Percentiles rank a stretch among this genome's conserved stretches.
These are phyloP conservation scores for Chytriomyces sp. DNA, from an alignment of 192 early-diverging fungal species.

Conservation along the genomic window DNA sequence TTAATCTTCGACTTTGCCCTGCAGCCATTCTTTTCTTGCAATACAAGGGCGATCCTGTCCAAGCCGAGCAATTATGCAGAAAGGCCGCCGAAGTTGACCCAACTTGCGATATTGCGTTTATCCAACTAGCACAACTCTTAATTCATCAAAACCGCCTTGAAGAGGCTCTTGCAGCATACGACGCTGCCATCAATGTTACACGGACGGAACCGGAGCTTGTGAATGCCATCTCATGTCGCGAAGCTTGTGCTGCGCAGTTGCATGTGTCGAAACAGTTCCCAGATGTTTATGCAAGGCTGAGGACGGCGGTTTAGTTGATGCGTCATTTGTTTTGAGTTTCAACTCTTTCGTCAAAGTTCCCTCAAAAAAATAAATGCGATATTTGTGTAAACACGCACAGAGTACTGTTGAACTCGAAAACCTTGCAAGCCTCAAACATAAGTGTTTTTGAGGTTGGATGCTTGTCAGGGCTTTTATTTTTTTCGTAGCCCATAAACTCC, in stretches of 20 bases:
- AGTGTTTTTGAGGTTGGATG: no score
- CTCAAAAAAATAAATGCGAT: no score
- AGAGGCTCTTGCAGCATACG: slow-evolving; percentile 80
- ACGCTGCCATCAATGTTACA: slow-evolving; percentile 77
- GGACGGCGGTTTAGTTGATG: not conserved
- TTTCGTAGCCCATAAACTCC: not conserved
- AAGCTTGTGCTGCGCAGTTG: slow-evolving; percentile 38
- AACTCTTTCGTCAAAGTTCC: no score
- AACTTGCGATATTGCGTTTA: slow-evolving; percentile 90
- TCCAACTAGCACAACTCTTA: slow-evolving; percentile 72
- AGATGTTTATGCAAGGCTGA: slow-evolving; percentile 29
- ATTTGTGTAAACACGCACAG: no score
- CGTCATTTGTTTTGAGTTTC: no score
- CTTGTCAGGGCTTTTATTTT: not conserved
- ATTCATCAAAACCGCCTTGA: slow-evolving; percentile 76
- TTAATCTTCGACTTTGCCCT: not conserved
- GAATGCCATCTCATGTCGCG: slow-evolving; percentile 67
- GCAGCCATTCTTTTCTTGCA: slow-evolving; percentile 69
- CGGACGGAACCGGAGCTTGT: slow-evolving; percentile 89
- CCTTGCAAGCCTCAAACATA: no score
- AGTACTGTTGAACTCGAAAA: no score
- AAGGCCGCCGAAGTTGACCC: slow-evolving; percentile 88
- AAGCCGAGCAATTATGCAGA: slow-evolving; percentile 76
- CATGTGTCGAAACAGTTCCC: slow-evolving; percentile 15
- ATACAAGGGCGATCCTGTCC: slow-evolving; percentile 68